Base-by-base conservation (phyloP, 2,329 filamentous ascomycete genomes). In the Tolypocladium album region DNA sequence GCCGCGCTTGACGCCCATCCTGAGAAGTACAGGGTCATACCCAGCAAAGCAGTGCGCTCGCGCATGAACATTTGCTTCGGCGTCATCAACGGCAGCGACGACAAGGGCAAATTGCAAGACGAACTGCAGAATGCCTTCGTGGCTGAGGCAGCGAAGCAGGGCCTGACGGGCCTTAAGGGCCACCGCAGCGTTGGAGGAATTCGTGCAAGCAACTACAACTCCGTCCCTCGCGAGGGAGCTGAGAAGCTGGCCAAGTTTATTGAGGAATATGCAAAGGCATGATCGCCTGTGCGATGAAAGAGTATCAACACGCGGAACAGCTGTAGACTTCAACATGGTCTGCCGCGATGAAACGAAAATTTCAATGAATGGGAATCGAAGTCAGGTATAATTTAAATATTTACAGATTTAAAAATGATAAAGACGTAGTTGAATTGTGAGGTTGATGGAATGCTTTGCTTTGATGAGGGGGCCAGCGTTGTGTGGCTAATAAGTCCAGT, bases 51-150 rank as follows among this genome's bases (percentile, higher is more conserved):
- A 27, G 88, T 82, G 3, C 88, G 92, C 60, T 96, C 90, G 67
- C 81, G 91, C 59, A 96, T 97, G 89, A 97, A 97, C 75, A 89
- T 97, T 61, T 97, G 92, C 80, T 97, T 97, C 81, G 80, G 92
- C 20, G 82, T 96, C 22, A 78, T 67, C 64, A 79, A 78, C 71
- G 72, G 78, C 56, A 82, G 80, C 53, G 84, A 87, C 50, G 77
- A 85, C 61, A 13, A 38, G 11, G 36, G 36, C 36, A 12, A 12
- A 38, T 13, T 12, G 36, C 9, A 38, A 3, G 85, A 87, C 58
- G 86, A 82, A 15, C 82, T 86, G 27, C 92, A 97, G 73, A 90
- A 91, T 74, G 80, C 80, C 0, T 97, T 97, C 76, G 73, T 97
- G 55, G 82, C 87, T 62, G 85, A 88, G 56, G 88, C 86, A 1